Evolutionary conservation across 768 basidiomycete genomes (phyloP).

Genomic region (Lactifluus rugatus): DNA sequence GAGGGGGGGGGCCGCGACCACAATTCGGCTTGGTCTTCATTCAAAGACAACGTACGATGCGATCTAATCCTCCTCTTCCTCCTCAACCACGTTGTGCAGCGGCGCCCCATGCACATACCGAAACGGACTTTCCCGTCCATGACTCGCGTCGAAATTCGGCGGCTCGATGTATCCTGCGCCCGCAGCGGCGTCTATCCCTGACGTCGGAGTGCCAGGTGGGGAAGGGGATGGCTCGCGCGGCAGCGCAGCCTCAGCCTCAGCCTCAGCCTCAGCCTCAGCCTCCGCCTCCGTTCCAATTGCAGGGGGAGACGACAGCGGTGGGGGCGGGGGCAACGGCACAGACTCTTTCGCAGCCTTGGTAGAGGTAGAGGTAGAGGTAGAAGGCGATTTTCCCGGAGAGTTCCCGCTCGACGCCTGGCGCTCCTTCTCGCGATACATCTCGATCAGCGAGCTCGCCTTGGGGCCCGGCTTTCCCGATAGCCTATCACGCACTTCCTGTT

Average conservation of each 20-base stretch:
- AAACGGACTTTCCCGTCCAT: conserved; percentile 51
- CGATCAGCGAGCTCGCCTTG: conserved; percentile 70
- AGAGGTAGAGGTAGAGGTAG: background rate
- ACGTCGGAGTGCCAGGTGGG: background rate
- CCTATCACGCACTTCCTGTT: conserved; percentile 10
- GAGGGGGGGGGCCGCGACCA: background rate
- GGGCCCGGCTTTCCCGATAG: conserved; percentile 25
- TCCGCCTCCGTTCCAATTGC: too few relatives aligned
- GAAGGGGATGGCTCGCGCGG: background rate
- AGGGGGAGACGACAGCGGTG: conserved; percentile 17
- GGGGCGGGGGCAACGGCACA: conserved; percentile 10
- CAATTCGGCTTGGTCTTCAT: too few relatives aligned
- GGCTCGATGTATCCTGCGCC: conserved; percentile 29
- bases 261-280: too few relatives aligned
- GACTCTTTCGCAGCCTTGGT: background rate
- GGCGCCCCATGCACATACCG: conserved; percentile 81
- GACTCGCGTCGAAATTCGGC: conserved; percentile 29
- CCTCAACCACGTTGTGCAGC: conserved; percentile 77
- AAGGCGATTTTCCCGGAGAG: conserved; percentile 24
- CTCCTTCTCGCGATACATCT: conserved; percentile 76
- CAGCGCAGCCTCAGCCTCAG: background rate
- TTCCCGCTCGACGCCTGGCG: conserved; percentile 25
- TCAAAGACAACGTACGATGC: too few relatives aligned
- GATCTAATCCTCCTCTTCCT: conserved; percentile 55
- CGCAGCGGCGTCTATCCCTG: background rate